Conservation (phyloP, 805 yeast species). For the Teunomyces atbi region DNA sequence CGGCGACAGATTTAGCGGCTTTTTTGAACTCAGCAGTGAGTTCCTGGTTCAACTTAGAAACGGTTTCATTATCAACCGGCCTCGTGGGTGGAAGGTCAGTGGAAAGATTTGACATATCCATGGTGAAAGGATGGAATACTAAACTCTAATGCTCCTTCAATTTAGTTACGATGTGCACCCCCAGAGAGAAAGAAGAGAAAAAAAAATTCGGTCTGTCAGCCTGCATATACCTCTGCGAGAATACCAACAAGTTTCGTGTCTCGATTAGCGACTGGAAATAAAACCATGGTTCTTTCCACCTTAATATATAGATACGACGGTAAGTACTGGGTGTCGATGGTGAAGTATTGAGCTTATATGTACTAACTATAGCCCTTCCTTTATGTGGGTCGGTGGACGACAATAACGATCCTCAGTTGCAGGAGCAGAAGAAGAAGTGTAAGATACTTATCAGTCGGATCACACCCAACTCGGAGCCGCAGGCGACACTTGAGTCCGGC, state of each 20-base stretch:
- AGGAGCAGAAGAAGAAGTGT: constrained; percentile 80
- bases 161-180: background rate
- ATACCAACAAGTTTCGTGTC: background rate
- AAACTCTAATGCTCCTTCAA: background rate
- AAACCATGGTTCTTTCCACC: constrained; percentile 62
- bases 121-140: constrained; percentile 13
- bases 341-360: too few relatives aligned
- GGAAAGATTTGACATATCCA: constrained; percentile 66
- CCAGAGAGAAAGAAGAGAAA: background rate
- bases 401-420: constrained; percentile 52
- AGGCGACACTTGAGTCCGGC: constrained; percentile 83
- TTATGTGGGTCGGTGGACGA: constrained; percentile 89
- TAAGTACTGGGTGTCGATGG: constrained; percentile 20
- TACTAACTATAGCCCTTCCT: constrained; percentile 61
- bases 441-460: constrained; percentile 73
- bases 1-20: constrained; percentile 72
- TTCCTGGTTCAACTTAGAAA: constrained; percentile 49
- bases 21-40: constrained; percentile 62
- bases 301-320: constrained; percentile 65
- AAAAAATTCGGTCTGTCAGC: background rate
- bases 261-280: background rate
- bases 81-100: constrained; percentile 52
- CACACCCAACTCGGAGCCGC: constrained; percentile 74
- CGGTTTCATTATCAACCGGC: constrained; percentile 47
- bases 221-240: background rate